These are phyloP conservation scores for Leptomonas seymouri DNA, from an alignment of 208 protist genomes.

Conservation along the genomic window DNA sequence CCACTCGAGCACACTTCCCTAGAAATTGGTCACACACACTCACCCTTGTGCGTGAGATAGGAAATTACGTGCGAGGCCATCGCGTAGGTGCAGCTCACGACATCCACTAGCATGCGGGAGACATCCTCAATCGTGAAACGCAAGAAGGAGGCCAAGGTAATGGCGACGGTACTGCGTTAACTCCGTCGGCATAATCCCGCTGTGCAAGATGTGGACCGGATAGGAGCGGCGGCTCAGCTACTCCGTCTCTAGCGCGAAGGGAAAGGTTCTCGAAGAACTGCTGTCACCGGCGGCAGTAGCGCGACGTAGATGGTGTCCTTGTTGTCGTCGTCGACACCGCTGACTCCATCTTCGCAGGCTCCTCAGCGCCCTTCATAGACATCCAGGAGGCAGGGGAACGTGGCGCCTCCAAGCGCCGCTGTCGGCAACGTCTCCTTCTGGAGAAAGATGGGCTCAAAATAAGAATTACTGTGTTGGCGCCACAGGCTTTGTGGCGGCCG, in stretches of 20 bases:
- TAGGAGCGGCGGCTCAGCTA: slow-evolving; percentile 41
- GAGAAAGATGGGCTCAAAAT: slow-evolving; percentile 24
- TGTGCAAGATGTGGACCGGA: slow-evolving; percentile 60
- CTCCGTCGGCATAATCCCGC: slow-evolving; percentile 27
- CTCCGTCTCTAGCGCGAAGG: slow-evolving; percentile 36
- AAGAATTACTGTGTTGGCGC: slow-evolving; percentile 14
- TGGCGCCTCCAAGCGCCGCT: neutral
- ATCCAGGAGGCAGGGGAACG: too few species aligned
- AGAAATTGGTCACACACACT: slow-evolving; percentile 19
- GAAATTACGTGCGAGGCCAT: slow-evolving; percentile 31
- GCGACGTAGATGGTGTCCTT: neutral
- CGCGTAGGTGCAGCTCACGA: slow-evolving; percentile 31
- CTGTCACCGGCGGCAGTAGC: slow-evolving; percentile 14
- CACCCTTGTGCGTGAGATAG: slow-evolving; percentile 29
- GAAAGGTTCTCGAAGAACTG: slow-evolving; percentile 31
- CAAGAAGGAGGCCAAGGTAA: slow-evolving; percentile 19
- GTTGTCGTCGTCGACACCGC: neutral
- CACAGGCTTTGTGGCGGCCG: neutral
- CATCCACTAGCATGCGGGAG: slow-evolving; percentile 11
- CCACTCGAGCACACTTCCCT: slow-evolving; percentile 11
- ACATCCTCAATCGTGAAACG: slow-evolving; percentile 49
- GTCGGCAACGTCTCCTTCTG: slow-evolving; percentile 18
- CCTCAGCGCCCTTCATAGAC: too few species aligned
- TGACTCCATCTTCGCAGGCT: too few species aligned
- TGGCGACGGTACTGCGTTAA: slow-evolving; percentile 20